Percentiles rank a stretch among this genome's conserved stretches.
Evolutionary conservation across 305 asterid species (phyloP).

Genomic region (Coffea humblotiana): DNA sequence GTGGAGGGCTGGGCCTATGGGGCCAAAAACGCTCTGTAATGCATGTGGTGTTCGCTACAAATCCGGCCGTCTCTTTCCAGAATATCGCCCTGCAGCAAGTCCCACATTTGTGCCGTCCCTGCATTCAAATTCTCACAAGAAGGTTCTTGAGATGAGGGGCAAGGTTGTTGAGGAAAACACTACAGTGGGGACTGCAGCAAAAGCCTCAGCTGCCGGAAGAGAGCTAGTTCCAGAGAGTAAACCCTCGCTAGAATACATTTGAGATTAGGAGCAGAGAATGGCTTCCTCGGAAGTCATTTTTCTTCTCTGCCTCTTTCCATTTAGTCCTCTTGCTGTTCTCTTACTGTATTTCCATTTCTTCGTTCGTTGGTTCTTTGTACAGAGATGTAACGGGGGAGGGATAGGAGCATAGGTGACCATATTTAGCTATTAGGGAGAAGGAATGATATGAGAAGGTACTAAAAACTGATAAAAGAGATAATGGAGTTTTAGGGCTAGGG

Average conservation of each 20-base stretch:
- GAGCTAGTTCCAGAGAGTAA: constrained; percentile 25
- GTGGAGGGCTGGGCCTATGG: constrained; percentile 87
- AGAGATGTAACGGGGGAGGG: constrained; percentile 41
- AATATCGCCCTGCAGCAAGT: constrained; percentile 92
- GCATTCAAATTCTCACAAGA: constrained; percentile 96
- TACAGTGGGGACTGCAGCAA: background rate
- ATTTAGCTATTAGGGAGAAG: constrained; percentile 37
- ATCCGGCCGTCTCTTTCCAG: constrained; percentile 85
- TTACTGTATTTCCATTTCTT: constrained; percentile 34
- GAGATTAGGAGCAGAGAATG: constrained; percentile 15
- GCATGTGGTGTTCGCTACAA: constrained; percentile 95
- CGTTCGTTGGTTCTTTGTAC: constrained; percentile 81
- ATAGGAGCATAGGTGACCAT: constrained; percentile 40
- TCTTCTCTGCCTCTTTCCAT: background rate
- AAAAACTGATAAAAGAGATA: constrained; percentile 29
- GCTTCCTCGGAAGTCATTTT: constrained; percentile 12
- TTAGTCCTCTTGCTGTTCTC: constrained; percentile 21
- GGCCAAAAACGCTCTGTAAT: constrained; percentile 85
- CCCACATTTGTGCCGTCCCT: constrained; percentile 76
- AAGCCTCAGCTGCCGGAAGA: constrained; percentile 23
- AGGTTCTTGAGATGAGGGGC: constrained; percentile 84
- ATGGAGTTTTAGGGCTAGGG: constrained; percentile 43
- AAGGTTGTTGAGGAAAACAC: constrained; percentile 10
- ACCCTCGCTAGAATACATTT: constrained; percentile 17
- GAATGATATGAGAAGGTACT: constrained; percentile 24